Conservation (phyloP, 1,284 basidiomycete species). For the Apiotrichum porosum region DNA sequence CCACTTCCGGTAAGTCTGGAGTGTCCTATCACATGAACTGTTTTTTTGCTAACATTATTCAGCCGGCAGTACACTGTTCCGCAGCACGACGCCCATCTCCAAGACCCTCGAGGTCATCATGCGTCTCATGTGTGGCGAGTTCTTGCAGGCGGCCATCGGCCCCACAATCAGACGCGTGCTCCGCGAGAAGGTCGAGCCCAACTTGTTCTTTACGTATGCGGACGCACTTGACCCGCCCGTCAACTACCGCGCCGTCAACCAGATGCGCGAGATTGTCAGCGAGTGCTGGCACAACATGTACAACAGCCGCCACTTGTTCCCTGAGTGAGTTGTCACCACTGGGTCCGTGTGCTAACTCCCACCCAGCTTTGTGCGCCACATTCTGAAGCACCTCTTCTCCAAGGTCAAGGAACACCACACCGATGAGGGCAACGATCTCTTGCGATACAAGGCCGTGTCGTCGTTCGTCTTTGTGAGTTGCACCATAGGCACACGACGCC, state of each 20-base stretch:
- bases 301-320: slow-evolving; percentile 22
- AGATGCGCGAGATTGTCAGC: slow-evolving; percentile 14
- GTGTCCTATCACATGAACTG: too few relatives aligned
- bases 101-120: slow-evolving; percentile 30
- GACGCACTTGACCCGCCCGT: slow-evolving; percentile 1
- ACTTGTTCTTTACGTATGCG: slow-evolving; percentile 4
- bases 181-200: slow-evolving; percentile 5
- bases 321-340: slow-evolving; percentile 19
- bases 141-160: slow-evolving; percentile 22
- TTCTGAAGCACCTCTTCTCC: slow-evolving; percentile 23
- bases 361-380: slow-evolving; percentile 21
- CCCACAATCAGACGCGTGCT: slow-evolving; percentile 20
- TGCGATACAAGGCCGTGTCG: slow-evolving; percentile 33
- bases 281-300: slow-evolving; percentile 31
- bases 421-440: slow-evolving; percentile 13
- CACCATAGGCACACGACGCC: not conserved
- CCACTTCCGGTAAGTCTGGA: slow-evolving; percentile 1
- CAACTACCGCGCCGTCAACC: slow-evolving; percentile 3
- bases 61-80: slow-evolving; percentile 30
- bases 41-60: too few relatives aligned
- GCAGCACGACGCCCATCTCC: slow-evolving; percentile 30
- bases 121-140: slow-evolving; percentile 26
- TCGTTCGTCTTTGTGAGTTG: slow-evolving; percentile 32
- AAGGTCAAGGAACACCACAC: slow-evolving; percentile 26
- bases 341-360: too few relatives aligned